Evolutionary conservation across 1,284 basidiomycete genomes (phyloP).

Genomic region (Papiliotrema laurentii): DNA sequence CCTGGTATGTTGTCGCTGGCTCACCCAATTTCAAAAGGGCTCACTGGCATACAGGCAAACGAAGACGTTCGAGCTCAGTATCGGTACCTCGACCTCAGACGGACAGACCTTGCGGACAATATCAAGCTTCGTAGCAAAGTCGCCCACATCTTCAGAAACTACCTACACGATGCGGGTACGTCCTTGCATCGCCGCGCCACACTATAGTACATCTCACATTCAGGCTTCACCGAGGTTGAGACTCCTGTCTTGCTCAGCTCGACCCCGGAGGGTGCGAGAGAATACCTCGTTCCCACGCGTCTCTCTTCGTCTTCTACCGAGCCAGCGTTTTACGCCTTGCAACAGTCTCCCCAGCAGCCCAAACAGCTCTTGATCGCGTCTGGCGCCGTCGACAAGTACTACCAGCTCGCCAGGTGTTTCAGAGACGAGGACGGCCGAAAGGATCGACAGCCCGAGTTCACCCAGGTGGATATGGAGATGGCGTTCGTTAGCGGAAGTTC

Average conservation of each 20-base stretch:
- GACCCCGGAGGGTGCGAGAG: constrained; percentile 88
- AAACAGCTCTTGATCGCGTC: constrained; percentile 91
- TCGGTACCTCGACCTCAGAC: constrained; percentile 82
- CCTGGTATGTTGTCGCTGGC: constrained; percentile 55
- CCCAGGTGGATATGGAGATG: constrained; percentile 95
- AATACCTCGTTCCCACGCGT: constrained; percentile 90
- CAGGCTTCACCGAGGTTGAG: constrained; percentile 86
- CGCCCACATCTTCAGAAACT: constrained; percentile 67
- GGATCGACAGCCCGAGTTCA: constrained; percentile 94
- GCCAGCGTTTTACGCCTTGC: constrained; percentile 79
- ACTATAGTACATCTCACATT: too few relatives aligned
- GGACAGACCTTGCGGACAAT: constrained; percentile 67
- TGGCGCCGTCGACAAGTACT: constrained; percentile 84
- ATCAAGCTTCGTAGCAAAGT: constrained; percentile 73
- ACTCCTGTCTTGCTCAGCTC: constrained; percentile 90
- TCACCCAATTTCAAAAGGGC: not conserved
- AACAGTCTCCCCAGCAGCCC: constrained; percentile 92
- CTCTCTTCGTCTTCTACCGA: constrained; percentile 24
- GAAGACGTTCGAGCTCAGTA: constrained; percentile 79
- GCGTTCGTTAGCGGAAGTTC: constrained; percentile 74
- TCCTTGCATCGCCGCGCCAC: too few relatives aligned
- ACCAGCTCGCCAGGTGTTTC: constrained; percentile 90
- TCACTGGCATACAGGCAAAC: constrained; percentile 58
- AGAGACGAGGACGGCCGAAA: constrained; percentile 90
- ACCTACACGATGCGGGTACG: constrained; percentile 68